Percentiles rank a stretch among this genome's conserved stretches.
Evolutionary conservation across 257 asterid genomes (phyloP).

Genomic region (Solanum habrochaites): DNA sequence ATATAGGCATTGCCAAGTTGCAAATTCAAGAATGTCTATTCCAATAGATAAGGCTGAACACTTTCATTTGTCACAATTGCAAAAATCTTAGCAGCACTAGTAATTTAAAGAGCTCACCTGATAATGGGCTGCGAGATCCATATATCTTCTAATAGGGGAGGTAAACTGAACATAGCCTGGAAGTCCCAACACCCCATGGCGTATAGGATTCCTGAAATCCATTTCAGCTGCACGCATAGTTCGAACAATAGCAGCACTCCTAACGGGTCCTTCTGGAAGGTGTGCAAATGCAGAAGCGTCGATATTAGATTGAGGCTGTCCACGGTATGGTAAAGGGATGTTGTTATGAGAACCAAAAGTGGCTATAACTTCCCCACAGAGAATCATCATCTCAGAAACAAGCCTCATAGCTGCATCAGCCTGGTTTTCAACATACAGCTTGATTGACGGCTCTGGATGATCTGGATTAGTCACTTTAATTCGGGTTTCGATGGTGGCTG

Average conservation of each 20-base stretch:
- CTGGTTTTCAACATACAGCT: conserved; percentile 86
- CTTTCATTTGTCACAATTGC: neutral
- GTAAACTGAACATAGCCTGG: conserved; percentile 99
- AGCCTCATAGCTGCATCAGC: conserved; percentile 91
- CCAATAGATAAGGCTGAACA: neutral
- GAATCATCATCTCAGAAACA: conserved; percentile 96
- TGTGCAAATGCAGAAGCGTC: conserved; percentile 74
- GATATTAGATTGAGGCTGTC: conserved; percentile 88
- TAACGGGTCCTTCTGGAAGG: conserved; percentile 96
- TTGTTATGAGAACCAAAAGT: conserved; percentile 64
- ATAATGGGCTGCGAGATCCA: conserved; percentile 93
- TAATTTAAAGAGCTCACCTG: conserved; percentile 37
- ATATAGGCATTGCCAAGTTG: neutral
- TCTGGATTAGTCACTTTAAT: conserved; percentile 79
- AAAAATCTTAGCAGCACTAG: neutral
- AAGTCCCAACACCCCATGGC: conserved; percentile 88
- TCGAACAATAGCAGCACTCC: conserved; percentile 75
- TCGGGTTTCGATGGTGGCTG: conserved; percentile 65
- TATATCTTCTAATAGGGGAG: conserved; percentile 91
- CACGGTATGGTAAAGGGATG: conserved; percentile 80
- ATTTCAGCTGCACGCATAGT: conserved; percentile 91
- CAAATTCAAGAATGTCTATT: neutral
- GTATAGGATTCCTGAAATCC: conserved; percentile 88
- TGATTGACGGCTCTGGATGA: conserved; percentile 84
- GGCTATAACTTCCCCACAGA: conserved; percentile 95